phyloP scores from a whole-genome alignment of 2,329 filamentous ascomycete genomes.

The Ascochyta lentis region DNA sequence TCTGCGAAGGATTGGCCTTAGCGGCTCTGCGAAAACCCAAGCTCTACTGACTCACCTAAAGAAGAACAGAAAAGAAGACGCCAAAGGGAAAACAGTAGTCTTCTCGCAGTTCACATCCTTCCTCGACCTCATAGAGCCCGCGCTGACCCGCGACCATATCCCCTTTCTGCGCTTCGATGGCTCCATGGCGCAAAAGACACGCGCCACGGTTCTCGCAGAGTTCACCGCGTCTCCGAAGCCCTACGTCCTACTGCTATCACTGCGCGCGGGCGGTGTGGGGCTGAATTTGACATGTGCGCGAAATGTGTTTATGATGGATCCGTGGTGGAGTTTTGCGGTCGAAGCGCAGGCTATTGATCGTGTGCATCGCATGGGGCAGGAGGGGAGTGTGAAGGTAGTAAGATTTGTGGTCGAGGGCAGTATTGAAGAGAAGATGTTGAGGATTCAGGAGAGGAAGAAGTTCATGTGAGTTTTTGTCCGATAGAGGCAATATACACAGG shows the following conservation, averaged over 20 bases:
- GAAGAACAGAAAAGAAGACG: conserved; percentile 68
- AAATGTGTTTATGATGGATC: conserved; percentile 98
- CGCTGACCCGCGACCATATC: conserved; percentile 74
- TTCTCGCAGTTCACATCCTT: conserved; percentile 99
- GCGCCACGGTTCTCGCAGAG: conserved; percentile 76
- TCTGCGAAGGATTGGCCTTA: conserved; percentile 65
- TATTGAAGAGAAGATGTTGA: conserved; percentile 94
- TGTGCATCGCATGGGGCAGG: conserved; percentile 95
- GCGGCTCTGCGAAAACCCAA: conserved; percentile 88
- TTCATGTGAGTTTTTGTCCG: conserved; percentile 73
- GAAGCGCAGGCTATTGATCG: conserved; percentile 98
- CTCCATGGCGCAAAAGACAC: conserved; percentile 82
- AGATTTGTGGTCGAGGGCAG: conserved; percentile 89
- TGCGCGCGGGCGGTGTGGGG: conserved; percentile 91
- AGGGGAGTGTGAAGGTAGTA: conserved; percentile 81
- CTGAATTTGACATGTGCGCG: conserved; percentile 90
- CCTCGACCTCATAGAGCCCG: conserved; percentile 86
- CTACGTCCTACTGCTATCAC: conserved; percentile 78
- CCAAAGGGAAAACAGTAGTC: conserved; percentile 82
- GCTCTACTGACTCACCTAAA: conserved; percentile 79
- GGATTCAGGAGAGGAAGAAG: conserved; percentile 93
- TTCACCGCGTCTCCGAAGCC: conserved; percentile 68
- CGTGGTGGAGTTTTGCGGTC: conserved; percentile 98
- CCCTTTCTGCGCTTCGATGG: conserved; percentile 88
- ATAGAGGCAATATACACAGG: background rate